Evolutionary conservation across 495 filamentous ascomycete species (phyloP).

Genomic region (Tuber magnatum): DNA sequence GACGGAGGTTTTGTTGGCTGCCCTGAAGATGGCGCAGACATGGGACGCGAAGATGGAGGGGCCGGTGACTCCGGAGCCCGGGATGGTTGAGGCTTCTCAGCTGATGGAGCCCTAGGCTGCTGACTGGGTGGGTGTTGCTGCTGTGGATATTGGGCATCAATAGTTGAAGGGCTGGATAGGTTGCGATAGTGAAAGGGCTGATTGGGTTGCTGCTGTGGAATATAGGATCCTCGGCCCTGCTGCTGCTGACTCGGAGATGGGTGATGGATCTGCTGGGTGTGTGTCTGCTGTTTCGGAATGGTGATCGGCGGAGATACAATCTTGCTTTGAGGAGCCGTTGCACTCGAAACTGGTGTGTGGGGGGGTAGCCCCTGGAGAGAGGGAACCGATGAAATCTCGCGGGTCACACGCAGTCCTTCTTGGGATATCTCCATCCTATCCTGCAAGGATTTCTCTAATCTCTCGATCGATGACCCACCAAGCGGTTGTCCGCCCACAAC

Average conservation of each 20-base stretch:
- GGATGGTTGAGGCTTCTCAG: slow-evolving; percentile 17
- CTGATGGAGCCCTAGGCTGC: slow-evolving; percentile 11
- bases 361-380: background rate
- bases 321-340: slow-evolving; percentile 4
- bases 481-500: background rate
- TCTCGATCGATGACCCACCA: background rate
- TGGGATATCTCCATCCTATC: slow-evolving; percentile 6
- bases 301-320: slow-evolving; percentile 10
- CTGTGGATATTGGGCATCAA: slow-evolving; percentile 13
- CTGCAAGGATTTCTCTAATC: slow-evolving; percentile 8
- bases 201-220: slow-evolving; percentile 15
- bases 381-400: background rate
- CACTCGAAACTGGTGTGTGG: background rate
- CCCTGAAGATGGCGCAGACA: slow-evolving; percentile 22
- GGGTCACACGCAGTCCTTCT: slow-evolving; percentile 4
- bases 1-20: slow-evolving; percentile 13
- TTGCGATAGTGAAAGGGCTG: slow-evolving; percentile 22
- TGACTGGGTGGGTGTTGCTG: slow-evolving; percentile 20
- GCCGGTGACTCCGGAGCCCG: slow-evolving; percentile 17
- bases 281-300: slow-evolving; percentile 14
- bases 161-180: slow-evolving; percentile 21
- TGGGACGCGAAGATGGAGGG: slow-evolving; percentile 27
- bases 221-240: slow-evolving; percentile 14
- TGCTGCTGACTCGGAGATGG: slow-evolving; percentile 17
- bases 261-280: slow-evolving; percentile 19